phyloP scores from a whole-genome alignment of 257 asterid genomes.

The Primulina huaijiensis region DNA sequence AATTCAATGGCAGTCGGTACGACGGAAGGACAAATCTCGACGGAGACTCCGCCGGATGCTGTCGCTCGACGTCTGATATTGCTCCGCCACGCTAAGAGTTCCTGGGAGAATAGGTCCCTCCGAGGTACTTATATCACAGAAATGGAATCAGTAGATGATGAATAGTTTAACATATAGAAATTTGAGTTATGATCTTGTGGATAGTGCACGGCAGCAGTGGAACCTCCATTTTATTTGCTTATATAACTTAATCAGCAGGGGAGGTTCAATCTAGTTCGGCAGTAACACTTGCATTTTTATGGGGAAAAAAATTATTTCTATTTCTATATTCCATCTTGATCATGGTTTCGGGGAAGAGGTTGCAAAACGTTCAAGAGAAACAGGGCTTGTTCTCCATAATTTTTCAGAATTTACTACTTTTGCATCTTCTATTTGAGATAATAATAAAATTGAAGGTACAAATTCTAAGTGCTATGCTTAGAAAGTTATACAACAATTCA shows the following conservation, averaged over 20 bases:
- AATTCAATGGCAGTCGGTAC: conserved; percentile 44
- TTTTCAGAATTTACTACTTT: not conserved
- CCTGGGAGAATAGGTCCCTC: conserved; percentile 59
- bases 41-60: conserved; percentile 37
- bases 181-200: not conserved
- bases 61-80: conserved; percentile 67
- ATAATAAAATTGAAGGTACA: not conserved
- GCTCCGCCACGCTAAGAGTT: conserved; percentile 80
- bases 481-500: conserved; percentile 4
- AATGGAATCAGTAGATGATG: not conserved
- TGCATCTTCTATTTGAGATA: not conserved
- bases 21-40: conserved; percentile 34
- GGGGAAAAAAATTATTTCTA: not conserved
- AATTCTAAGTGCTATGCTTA: not conserved
- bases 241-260: not conserved
- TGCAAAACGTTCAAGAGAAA: not conserved
- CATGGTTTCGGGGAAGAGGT: not conserved
- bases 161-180: too few species aligned
- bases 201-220: not conserved
- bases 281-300: too few species aligned
- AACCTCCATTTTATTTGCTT: not conserved
- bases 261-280: not conserved
- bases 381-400: not conserved
- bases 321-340: not conserved
- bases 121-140: conserved; percentile 38